Percentiles rank a stretch among this genome's conserved stretches.
Evolutionary conservation across 2,329 filamentous ascomycete genomes (phyloP).

Genomic region (Sclerotinia nivalis): DNA sequence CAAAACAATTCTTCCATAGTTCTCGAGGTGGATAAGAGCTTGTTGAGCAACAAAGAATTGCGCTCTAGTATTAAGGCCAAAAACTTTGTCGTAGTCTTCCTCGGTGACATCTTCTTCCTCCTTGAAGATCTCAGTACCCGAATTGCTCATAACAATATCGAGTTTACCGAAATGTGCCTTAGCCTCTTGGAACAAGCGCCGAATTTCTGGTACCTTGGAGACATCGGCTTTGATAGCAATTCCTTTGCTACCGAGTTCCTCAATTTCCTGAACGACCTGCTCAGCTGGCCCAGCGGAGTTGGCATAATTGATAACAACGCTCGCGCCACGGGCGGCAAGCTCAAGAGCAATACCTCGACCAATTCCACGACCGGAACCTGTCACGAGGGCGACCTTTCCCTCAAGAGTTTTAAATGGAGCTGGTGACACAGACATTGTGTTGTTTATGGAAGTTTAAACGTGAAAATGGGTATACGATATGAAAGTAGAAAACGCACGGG

Average conservation of each 20-base stretch:
- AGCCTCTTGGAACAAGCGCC: conserved; percentile 34
- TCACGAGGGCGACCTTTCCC: conserved; percentile 76
- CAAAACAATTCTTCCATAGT: conserved; percentile 68
- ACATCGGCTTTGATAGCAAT: conserved; percentile 61
- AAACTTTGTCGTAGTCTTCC: conserved; percentile 47
- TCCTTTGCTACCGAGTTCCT: conserved; percentile 52
- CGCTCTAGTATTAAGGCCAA: conserved; percentile 64
- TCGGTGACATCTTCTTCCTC: conserved; percentile 36
- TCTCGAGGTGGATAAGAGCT: conserved; percentile 68
- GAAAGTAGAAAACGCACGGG: neutral
- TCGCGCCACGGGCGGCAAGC: conserved; percentile 45
- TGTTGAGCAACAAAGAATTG: conserved; percentile 79
- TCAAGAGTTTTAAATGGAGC: conserved; percentile 26
- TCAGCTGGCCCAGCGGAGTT: conserved; percentile 57
- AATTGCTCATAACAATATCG: conserved; percentile 39
- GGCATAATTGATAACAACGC: conserved; percentile 61
- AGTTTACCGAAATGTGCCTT: conserved; percentile 36
- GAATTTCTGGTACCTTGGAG: conserved; percentile 45
- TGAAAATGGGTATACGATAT: conserved; percentile 7
- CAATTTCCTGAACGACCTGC: conserved; percentile 55
- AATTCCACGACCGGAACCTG: conserved; percentile 77
- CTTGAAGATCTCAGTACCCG: conserved; percentile 38
- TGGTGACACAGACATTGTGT: conserved; percentile 6
- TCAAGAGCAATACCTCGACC: conserved; percentile 53
- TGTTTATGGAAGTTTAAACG: neutral